A percentile compares a stretch with the other conserved stretches of the same genome.
phyloP scores from a whole-genome alignment of 2,329 filamentous ascomycete species.

The Hymenoscyphus linearis region DNA sequence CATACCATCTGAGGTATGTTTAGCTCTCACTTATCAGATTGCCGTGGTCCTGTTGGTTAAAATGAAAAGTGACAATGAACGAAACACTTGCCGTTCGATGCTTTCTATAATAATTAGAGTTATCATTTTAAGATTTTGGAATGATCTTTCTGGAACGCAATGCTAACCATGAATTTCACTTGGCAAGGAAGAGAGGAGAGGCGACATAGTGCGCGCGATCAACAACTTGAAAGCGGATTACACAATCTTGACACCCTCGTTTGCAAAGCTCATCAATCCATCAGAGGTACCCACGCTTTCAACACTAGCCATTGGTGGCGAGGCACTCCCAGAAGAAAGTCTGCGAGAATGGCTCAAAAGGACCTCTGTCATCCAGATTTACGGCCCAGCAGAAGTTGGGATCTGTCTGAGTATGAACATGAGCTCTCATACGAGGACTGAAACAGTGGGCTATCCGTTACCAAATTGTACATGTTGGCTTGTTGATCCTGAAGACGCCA shows the following conservation, averaged over 20 bases:
- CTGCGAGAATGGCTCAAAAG: slow-evolving; percentile 34
- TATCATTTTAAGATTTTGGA: no score
- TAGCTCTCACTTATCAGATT: no score
- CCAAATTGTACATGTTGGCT: slow-evolving; percentile 10
- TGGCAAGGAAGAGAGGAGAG: slow-evolving; percentile 12
- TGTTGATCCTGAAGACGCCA: slow-evolving; percentile 10
- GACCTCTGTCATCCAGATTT: slow-evolving; percentile 41
- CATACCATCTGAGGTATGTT: slow-evolving; percentile 17
- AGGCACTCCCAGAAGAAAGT: slow-evolving; percentile 66
- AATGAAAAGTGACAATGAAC: no score
- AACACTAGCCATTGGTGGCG: slow-evolving; percentile 78
- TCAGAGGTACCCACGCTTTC: slow-evolving; percentile 68
- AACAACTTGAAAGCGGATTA: slow-evolving; percentile 14
- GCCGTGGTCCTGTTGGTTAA: no score
- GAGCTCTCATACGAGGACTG: neutral
- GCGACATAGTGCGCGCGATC: slow-evolving; percentile 15
- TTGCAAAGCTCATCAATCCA: slow-evolving; percentile 68
- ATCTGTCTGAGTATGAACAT: neutral
- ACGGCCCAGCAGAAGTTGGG: slow-evolving; percentile 73
- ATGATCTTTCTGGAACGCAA: neutral
- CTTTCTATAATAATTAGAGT: no score
- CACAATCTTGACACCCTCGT: slow-evolving; percentile 19
- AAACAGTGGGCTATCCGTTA: neutral
- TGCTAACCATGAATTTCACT: neutral
- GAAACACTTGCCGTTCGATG: no score